These are phyloP conservation scores for Fusarium sp. DNA, from an alignment of 2,329 filamentous ascomycete species.

Conservation along the genomic window DNA sequence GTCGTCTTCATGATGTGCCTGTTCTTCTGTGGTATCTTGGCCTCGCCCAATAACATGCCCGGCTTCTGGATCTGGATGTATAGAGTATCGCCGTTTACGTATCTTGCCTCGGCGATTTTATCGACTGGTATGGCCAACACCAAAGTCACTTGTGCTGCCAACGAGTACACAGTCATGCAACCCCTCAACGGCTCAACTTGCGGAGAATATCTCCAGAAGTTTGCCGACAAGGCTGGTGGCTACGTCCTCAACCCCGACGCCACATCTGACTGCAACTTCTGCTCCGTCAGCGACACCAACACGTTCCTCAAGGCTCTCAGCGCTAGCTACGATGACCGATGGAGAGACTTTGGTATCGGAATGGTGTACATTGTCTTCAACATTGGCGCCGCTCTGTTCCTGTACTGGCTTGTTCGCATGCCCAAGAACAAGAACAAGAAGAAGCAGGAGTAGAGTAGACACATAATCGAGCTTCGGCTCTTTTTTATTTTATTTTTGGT, in stretches of 20 bases:
- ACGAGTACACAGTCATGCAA: conserved; percentile 73
- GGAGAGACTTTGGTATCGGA: conserved; percentile 68
- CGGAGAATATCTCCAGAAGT: conserved; percentile 61
- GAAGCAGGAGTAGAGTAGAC: conserved; percentile 1
- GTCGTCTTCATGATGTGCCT: conserved; percentile 72
- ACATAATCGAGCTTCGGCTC: background rate
- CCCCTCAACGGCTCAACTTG: conserved; percentile 66
- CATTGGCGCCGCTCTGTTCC: conserved; percentile 57
- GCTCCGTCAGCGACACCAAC: conserved; percentile 54
- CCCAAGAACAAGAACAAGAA: conserved; percentile 50
- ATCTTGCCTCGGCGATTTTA: conserved; percentile 44
- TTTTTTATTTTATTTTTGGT: conserved; percentile 12
- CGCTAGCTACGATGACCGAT: conserved; percentile 61
- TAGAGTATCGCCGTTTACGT: conserved; percentile 68
- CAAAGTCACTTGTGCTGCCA: conserved; percentile 62
- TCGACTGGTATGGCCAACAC: conserved; percentile 44
- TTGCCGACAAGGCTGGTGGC: conserved; percentile 58
- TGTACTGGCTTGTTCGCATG: conserved; percentile 62
- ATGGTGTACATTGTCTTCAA: conserved; percentile 66
- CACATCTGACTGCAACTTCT: conserved; percentile 59
- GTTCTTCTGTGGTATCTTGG: conserved; percentile 74
- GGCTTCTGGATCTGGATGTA: conserved; percentile 82
- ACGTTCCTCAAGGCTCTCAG: conserved; percentile 53
- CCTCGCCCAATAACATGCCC: conserved; percentile 66
- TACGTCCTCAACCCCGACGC: conserved; percentile 64